Evolutionary conservation across 768 basidiomycete species (phyloP).

Genomic region (Amanita thiersii): DNA sequence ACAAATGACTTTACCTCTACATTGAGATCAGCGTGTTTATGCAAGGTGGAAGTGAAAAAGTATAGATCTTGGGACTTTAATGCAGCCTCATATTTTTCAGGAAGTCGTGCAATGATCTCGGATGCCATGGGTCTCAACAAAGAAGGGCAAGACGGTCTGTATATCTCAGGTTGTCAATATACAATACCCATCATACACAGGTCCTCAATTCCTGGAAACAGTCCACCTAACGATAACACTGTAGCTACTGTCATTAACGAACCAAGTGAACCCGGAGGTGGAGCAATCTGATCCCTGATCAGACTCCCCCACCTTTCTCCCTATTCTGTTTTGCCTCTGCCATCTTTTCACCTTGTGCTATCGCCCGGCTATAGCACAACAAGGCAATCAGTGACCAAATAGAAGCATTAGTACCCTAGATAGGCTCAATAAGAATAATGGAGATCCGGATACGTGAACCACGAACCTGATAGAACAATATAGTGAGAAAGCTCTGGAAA

Average conservation of each 20-base stretch:
- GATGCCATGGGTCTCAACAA: conserved; percentile 17
- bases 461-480: conserved; percentile 73
- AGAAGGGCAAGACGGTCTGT: too few relatives aligned
- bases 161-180: too few relatives aligned
- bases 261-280: neutral
- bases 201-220: neutral
- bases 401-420: conserved; percentile 78
- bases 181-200: too few relatives aligned
- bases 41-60: conserved; percentile 70
- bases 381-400: conserved; percentile 73
- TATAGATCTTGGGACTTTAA: conserved; percentile 56
- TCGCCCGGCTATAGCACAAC: conserved; percentile 58
- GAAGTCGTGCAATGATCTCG: conserved; percentile 49
- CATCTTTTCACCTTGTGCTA: conserved; percentile 62
- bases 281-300: conserved; percentile 15
- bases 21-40: conserved; percentile 50
- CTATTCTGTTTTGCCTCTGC: conserved; percentile 55
- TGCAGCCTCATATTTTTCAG: conserved; percentile 50
- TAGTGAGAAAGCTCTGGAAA: conserved; percentile 51
- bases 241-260: neutral
- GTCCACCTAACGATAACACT: neutral
- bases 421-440: conserved; percentile 1
- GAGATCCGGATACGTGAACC: neutral
- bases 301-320: conserved; percentile 51
- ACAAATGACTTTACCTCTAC: conserved; percentile 44